phyloP scores from a whole-genome alignment of 2,329 filamentous ascomycete species.

The Alternaria brassicicola region DNA sequence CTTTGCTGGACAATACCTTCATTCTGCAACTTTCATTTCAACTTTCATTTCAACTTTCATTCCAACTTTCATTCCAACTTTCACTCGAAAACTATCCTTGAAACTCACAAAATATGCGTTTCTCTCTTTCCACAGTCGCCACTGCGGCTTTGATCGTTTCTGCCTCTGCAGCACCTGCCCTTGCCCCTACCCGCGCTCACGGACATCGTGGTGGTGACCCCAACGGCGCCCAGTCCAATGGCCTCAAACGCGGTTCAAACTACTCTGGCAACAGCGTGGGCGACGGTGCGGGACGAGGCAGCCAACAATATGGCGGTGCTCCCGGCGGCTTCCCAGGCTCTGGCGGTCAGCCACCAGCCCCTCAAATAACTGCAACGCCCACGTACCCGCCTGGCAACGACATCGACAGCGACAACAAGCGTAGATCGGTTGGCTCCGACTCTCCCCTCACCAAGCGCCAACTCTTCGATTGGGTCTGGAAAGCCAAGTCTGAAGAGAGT shows the following conservation, averaged over 20 bases:
- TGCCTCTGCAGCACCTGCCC: constrained; percentile 24
- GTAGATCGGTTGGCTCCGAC: constrained; percentile 21
- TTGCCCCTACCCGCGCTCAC: not conserved
- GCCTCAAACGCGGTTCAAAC: not conserved
- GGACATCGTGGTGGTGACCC: not conserved
- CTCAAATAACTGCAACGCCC: constrained; percentile 13
- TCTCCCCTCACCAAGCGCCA: constrained; percentile 6
- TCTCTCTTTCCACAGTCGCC: constrained; percentile 29
- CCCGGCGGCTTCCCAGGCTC: constrained; percentile 10
- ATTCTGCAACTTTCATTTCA: not conserved
- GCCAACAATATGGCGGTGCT: not conserved
- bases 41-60: not conserved
- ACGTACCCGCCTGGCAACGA: constrained; percentile 6
- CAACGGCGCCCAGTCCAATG: not conserved
- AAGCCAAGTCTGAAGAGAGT: not conserved
- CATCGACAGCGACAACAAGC: not conserved
- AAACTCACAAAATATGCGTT: constrained; percentile 25
- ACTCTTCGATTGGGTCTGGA: not conserved
- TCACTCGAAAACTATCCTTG: not conserved
- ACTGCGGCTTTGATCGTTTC: constrained; percentile 27
- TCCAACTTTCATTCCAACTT: not conserved
- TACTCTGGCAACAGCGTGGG: not conserved
- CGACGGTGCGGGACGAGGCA: not conserved
- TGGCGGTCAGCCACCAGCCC: not conserved
- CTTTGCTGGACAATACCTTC: constrained; percentile 29